These are phyloP conservation scores for Tremella mesenterica DNA, from an alignment of 768 basidiomycete genomes.

Conservation along the genomic window DNA sequence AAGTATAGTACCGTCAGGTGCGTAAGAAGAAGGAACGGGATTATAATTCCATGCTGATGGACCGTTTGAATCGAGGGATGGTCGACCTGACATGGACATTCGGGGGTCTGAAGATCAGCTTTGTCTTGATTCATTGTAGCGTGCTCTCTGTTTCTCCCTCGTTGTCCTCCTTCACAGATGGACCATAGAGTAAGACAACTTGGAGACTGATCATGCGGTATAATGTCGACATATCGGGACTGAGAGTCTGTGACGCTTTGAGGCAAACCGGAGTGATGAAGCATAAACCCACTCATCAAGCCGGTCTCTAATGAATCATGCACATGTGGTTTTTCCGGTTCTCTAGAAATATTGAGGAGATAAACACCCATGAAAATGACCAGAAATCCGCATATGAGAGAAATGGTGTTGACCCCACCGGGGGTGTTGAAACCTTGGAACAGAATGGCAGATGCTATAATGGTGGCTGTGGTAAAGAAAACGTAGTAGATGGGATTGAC, in stretches of 20 bases:
- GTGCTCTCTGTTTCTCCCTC: too few species aligned
- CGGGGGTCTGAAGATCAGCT: conserved; percentile 60
- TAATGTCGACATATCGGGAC: background rate
- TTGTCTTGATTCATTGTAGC: too few species aligned
- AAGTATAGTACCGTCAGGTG: conserved; percentile 44
- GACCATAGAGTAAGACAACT: too few species aligned
- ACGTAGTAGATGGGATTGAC: conserved; percentile 99
- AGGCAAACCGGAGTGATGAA: background rate
- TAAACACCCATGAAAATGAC: conserved; percentile 90
- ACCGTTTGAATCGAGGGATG: conserved; percentile 56
- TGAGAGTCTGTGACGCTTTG: background rate
- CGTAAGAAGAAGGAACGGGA: conserved; percentile 23
- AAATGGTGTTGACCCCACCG: conserved; percentile 68
- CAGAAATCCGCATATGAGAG: conserved; percentile 79
- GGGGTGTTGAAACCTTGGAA: conserved; percentile 96
- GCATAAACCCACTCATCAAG: conserved; percentile 45
- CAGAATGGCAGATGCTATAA: conserved; percentile 86
- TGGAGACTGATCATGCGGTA: too few species aligned
- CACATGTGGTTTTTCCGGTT: conserved; percentile 42
- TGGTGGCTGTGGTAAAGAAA: conserved; percentile 86
- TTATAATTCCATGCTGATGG: conserved; percentile 29
- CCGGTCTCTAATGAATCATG: conserved; percentile 38
- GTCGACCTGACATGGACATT: conserved; percentile 67
- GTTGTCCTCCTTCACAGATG: too few species aligned
- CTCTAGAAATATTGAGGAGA: conserved; percentile 38